A percentile compares a stretch with the other conserved stretches of the same genome.
Evolutionary conservation across 2,329 filamentous ascomycete genomes (phyloP).

Genomic region (Diaporthe ampelina): DNA sequence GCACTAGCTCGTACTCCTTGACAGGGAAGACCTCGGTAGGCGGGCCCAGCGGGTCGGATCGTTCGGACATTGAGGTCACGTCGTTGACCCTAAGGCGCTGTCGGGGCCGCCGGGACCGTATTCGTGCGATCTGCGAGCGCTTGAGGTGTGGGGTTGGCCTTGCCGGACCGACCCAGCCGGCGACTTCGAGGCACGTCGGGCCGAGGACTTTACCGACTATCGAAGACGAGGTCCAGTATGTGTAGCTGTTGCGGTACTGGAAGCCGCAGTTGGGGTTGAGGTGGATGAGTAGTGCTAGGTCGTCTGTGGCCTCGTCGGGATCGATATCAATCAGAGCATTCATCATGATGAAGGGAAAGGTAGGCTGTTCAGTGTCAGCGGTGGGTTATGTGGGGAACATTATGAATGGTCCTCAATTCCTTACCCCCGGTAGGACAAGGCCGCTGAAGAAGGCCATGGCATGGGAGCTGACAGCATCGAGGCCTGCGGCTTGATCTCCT

Average conservation of each 20-base stretch:
- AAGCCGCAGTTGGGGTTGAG: slow-evolving; percentile 79
- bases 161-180: slow-evolving; percentile 82
- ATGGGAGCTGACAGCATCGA: slow-evolving; percentile 76
- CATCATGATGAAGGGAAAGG: slow-evolving; percentile 82
- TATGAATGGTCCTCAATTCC: slow-evolving; percentile 47
- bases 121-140: slow-evolving; percentile 77
- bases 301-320: slow-evolving; percentile 74
- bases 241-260: slow-evolving; percentile 80
- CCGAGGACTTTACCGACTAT: slow-evolving; percentile 83
- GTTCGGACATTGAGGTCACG: slow-evolving; percentile 74
- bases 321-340: slow-evolving; percentile 83
- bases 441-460: slow-evolving; percentile 85
- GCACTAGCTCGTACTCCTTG: slow-evolving; percentile 74
- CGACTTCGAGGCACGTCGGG: slow-evolving; percentile 78
- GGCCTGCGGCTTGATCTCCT: slow-evolving; percentile 68
- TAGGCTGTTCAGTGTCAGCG: slow-evolving; percentile 55
- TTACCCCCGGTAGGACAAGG: slow-evolving; percentile 77
- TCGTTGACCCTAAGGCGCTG: slow-evolving; percentile 71
- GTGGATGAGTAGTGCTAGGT: slow-evolving; percentile 77
- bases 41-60: slow-evolving; percentile 79
- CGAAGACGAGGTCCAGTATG: slow-evolving; percentile 80
- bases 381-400: neutral
- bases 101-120: slow-evolving; percentile 71
- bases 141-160: slow-evolving; percentile 76
- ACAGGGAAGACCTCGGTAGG: slow-evolving; percentile 73